These are phyloP conservation scores for Aphelidium insulamus DNA, from an alignment of 371 early-diverging fungal species.

Conservation along the genomic window DNA sequence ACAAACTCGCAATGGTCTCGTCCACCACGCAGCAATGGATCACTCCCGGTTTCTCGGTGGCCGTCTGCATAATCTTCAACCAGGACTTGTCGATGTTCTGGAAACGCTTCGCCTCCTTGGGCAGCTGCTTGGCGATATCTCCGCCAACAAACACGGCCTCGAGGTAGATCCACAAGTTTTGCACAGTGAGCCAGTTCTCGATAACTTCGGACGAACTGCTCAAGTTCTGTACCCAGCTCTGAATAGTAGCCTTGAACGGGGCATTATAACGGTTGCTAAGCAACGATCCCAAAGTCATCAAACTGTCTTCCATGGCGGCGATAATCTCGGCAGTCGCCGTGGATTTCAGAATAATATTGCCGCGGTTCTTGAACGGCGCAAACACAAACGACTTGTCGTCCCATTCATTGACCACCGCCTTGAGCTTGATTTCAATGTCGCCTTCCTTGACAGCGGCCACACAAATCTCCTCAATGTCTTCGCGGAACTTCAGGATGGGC, in stretches of 20 bases:
- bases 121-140: slow-evolving; percentile 42
- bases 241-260: slow-evolving; percentile 31
- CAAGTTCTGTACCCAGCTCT: slow-evolving; percentile 33
- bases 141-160: slow-evolving; percentile 41
- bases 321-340: slow-evolving; percentile 30
- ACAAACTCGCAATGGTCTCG: slow-evolving; percentile 29
- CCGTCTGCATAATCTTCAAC: slow-evolving; percentile 36
- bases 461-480: slow-evolving; percentile 37
- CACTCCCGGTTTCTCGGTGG: slow-evolving; percentile 33
- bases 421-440: slow-evolving; percentile 32
- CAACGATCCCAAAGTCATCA: slow-evolving; percentile 32
- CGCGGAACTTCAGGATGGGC: slow-evolving; percentile 18
- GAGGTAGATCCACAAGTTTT: slow-evolving; percentile 37
- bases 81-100: slow-evolving; percentile 35
- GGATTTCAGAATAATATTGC: slow-evolving; percentile 28
- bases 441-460: slow-evolving; percentile 33
- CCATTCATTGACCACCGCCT: slow-evolving; percentile 24
- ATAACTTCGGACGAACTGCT: slow-evolving; percentile 31
- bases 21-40: slow-evolving; percentile 31
- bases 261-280: slow-evolving; percentile 32
- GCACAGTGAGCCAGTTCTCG: slow-evolving; percentile 34
- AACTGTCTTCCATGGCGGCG: slow-evolving; percentile 28
- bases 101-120: slow-evolving; percentile 37
- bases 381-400: slow-evolving; percentile 26
- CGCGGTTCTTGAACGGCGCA: slow-evolving; percentile 28